Evolutionary conservation across 1,284 basidiomycete species (phyloP).

Genomic region (Wallemia hederae): DNA sequence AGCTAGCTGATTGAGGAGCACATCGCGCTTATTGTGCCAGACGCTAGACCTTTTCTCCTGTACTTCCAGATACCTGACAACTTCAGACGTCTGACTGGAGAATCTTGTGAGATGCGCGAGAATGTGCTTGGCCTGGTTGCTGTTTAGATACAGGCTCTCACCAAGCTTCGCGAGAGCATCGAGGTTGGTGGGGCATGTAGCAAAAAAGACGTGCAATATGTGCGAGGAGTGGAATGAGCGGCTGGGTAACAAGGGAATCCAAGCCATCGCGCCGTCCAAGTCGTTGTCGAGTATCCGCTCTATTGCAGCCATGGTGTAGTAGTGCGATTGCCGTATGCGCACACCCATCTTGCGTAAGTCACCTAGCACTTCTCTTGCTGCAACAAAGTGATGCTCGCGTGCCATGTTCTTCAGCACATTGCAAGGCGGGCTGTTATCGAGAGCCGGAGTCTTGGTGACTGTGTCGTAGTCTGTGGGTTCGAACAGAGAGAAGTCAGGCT

Average conservation of each 20-base stretch:
- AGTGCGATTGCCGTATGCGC: not conserved
- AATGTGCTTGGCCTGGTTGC: not conserved
- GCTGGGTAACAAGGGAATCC: not conserved
- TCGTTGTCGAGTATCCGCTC: not conserved
- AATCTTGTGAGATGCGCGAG: not conserved
- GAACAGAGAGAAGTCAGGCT: not conserved
- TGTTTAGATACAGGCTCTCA: not conserved
- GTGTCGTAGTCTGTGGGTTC: not conserved
- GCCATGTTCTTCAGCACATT: not conserved
- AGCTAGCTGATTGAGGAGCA: not conserved
- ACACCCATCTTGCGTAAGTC: not conserved
- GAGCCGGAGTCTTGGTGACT: not conserved
- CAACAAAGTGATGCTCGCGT: not conserved
- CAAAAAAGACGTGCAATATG: not conserved
- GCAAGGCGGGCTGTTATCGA: not conserved
- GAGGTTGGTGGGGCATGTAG: not conserved
- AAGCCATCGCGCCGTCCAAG: not conserved
- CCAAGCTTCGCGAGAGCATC: not conserved
- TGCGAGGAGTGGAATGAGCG: not conserved
- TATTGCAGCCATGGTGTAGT: not conserved
- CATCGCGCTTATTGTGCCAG: not conserved
- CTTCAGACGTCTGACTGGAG: not conserved
- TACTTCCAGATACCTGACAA: not conserved
- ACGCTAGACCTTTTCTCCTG: not conserved
- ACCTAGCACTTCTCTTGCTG: not conserved